These are phyloP conservation scores for Podosphaera xanthii DNA, from an alignment of 2,329 filamentous ascomycete genomes.

Conservation along the genomic window DNA sequence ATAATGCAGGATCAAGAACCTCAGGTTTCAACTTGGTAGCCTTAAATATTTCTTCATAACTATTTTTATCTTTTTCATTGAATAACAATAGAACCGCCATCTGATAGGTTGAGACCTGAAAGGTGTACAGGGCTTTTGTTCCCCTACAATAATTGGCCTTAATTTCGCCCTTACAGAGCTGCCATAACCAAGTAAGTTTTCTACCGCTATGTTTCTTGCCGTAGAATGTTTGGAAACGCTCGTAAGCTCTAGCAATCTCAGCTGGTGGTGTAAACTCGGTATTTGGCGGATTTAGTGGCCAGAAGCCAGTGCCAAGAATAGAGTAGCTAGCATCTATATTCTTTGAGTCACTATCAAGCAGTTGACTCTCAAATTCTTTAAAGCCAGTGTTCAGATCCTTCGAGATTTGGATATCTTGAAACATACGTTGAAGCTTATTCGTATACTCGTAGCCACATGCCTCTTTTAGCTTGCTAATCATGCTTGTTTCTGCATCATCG, in stretches of 20 bases:
- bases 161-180: slow-evolving; percentile 91
- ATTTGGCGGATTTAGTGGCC: slow-evolving; percentile 70
- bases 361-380: slow-evolving; percentile 49
- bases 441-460: slow-evolving; percentile 98
- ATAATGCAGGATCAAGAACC: slow-evolving; percentile 64
- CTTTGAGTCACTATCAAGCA: slow-evolving; percentile 42
- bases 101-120: slow-evolving; percentile 93
- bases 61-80: slow-evolving; percentile 70
- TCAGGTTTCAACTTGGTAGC: slow-evolving; percentile 63
- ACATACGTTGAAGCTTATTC: slow-evolving; percentile 98
- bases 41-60: slow-evolving; percentile 69
- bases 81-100: slow-evolving; percentile 91
- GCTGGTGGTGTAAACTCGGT: slow-evolving; percentile 75
- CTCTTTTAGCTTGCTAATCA: slow-evolving; percentile 98
- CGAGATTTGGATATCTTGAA: slow-evolving; percentile 97
- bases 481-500: slow-evolving; percentile 92
- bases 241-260: slow-evolving; percentile 68
- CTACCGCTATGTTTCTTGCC: slow-evolving; percentile 90
- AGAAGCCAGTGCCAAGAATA: slow-evolving; percentile 88
- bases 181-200: slow-evolving; percentile 95
- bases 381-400: slow-evolving; percentile 88
- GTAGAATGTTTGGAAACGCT: slow-evolving; percentile 80
- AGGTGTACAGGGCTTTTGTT: slow-evolving; percentile 79
- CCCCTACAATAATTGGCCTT: slow-evolving; percentile 81
- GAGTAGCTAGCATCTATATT: slow-evolving; percentile 70